Conservation (phyloP, 2,329 filamentous ascomycete genomes). For the Penicillium brevicompactum region DNA sequence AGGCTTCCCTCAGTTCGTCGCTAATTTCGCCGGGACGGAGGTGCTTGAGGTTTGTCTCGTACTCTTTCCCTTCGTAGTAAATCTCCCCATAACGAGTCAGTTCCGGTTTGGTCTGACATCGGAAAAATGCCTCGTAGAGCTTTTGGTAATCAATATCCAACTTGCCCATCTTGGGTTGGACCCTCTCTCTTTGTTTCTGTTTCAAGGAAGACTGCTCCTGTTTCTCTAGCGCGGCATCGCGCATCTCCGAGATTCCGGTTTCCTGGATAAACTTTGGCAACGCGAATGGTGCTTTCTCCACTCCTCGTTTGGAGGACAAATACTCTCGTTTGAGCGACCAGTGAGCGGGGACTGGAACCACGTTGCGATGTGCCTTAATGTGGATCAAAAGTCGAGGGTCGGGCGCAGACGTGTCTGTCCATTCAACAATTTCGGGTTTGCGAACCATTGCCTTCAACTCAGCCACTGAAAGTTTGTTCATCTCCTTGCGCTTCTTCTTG, state of each 20-base stretch:
- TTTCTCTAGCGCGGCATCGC: conserved; percentile 93
- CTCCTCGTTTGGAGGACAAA: conserved; percentile 91
- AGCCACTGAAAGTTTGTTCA: conserved; percentile 90
- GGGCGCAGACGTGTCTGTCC: conserved; percentile 90
- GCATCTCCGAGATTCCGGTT: conserved; percentile 97
- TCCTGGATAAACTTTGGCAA: conserved; percentile 96
- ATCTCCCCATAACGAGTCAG: conserved; percentile 95
- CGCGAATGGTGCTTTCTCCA: conserved; percentile 91
- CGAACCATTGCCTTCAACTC: conserved; percentile 90
- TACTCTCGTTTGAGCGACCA: conserved; percentile 98
- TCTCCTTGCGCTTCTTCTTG: conserved; percentile 91
- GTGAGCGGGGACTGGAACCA: conserved; percentile 89
- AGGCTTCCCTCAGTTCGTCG: conserved; percentile 84
- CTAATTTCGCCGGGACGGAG: conserved; percentile 87
- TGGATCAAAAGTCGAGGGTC: conserved; percentile 88
- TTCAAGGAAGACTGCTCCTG: conserved; percentile 89
- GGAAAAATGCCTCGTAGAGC: conserved; percentile 97
- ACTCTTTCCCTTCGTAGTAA: conserved; percentile 99
- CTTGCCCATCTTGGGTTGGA: conserved; percentile 94
- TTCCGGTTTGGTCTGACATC: conserved; percentile 93
- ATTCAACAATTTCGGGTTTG: conserved; percentile 93
- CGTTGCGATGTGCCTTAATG: conserved; percentile 92
- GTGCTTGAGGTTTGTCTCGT: conserved; percentile 90
- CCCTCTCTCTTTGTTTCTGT: conserved; percentile 92
- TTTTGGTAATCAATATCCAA: conserved; percentile 98